Percentiles rank a stretch among this genome's conserved stretches.
Conservation (phyloP, 2,329 filamentous ascomycete species). For the Beauveria sp. region DNA sequence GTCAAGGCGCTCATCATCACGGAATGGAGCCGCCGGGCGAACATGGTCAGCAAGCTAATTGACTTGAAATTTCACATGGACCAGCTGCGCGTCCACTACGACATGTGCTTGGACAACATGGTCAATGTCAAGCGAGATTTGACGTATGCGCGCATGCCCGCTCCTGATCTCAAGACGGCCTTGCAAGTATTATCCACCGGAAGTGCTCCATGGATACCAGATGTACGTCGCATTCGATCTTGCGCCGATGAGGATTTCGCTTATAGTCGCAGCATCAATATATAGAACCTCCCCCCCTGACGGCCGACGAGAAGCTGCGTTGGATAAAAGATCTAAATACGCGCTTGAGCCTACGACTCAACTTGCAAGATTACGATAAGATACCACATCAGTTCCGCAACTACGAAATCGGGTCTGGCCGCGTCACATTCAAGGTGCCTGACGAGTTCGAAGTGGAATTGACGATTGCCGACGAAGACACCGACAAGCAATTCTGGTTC, state of each 20-base stretch:
- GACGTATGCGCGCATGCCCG: slow-evolving; percentile 66
- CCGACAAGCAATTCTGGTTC: slow-evolving; percentile 81
- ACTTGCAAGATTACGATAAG: slow-evolving; percentile 70
- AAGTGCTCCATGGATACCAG: slow-evolving; percentile 68
- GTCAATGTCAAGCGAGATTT: slow-evolving; percentile 68
- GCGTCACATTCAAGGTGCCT: slow-evolving; percentile 77
- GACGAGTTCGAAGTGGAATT: slow-evolving; percentile 91
- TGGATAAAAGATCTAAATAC: slow-evolving; percentile 78
- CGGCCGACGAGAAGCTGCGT: slow-evolving; percentile 62
- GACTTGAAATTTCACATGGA: slow-evolving; percentile 74
- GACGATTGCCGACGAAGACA: slow-evolving; percentile 79
- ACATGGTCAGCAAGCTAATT: slow-evolving; percentile 77
- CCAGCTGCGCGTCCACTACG: slow-evolving; percentile 52
- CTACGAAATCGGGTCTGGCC: slow-evolving; percentile 75
- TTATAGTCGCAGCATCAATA: slow-evolving; percentile 59
- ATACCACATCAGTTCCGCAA: slow-evolving; percentile 68
- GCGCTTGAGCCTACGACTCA: slow-evolving; percentile 72
- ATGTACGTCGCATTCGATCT: slow-evolving; percentile 43
- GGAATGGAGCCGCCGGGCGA: slow-evolving; percentile 77
- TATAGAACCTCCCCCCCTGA: slow-evolving; percentile 64
- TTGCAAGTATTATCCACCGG: slow-evolving; percentile 76
- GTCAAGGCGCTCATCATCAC: slow-evolving; percentile 87
- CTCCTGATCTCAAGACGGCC: slow-evolving; percentile 85
- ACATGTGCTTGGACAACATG: slow-evolving; percentile 52
- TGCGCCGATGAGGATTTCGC: neutral